Conservation (phyloP, 768 basidiomycete species). For the Mycena sanguinolenta region DNA sequence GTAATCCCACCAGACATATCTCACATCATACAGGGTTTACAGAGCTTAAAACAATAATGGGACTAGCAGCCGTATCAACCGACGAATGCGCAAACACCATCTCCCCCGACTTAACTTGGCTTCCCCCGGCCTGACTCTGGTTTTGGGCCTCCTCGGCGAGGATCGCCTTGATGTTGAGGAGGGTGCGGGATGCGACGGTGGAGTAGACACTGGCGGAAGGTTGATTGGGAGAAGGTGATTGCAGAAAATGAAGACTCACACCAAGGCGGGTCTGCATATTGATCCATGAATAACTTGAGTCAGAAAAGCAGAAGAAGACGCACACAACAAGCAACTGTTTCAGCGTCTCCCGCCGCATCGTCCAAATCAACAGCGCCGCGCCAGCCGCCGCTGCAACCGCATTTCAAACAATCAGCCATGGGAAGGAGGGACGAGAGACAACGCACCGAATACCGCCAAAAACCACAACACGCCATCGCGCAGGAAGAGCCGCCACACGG, state of each 20-base stretch:
- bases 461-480: conserved; percentile 23
- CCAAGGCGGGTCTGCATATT: conserved; percentile 8
- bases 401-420: background rate
- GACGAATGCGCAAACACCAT: background rate
- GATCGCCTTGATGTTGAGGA: conserved; percentile 23
- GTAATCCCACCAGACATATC: too few species aligned
- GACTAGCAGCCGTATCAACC: background rate
- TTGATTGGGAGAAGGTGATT: background rate
- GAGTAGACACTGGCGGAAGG: conserved; percentile 12
- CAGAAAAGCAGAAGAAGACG: background rate
- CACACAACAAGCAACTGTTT: conserved; percentile 26
- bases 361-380: conserved; percentile 21
- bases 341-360: conserved; percentile 20
- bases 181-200: conserved; percentile 4
- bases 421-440: background rate
- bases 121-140: background rate
- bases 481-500: conserved; percentile 12
- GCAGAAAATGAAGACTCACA: background rate
- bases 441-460: conserved; percentile 11
- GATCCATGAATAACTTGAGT: background rate
- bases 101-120: background rate
- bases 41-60: background rate
- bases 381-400: conserved; percentile 5
- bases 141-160: background rate
- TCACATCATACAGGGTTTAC: too few species aligned